Evolutionary conservation across 177 flowering plant species (phyloP), one percentile per base, ranked within the genome.

Genomic region (Telopea speciosissima): DNA sequence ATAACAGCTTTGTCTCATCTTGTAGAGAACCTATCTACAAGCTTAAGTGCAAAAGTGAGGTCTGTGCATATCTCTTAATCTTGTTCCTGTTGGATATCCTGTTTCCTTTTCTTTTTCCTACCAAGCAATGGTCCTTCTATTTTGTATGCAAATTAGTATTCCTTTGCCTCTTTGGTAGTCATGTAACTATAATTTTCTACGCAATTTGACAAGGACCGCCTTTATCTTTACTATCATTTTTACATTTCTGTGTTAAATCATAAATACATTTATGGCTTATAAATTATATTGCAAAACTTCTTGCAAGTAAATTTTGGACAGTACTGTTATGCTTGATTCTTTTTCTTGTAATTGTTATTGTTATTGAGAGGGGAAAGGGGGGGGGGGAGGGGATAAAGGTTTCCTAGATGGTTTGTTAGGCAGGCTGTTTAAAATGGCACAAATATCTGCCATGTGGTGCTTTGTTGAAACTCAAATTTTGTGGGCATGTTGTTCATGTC

Each of bases 1-100:
- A 96, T 79, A 96, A 96, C 89, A 93, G 98, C 83, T 96, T 91
- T 81, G 97, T 89, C 62, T 93, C 98, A 70, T 93, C 99, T 73
- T 93, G 93, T 81, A 82, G 97, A 75, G 99, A 93, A 84, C 91
- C 98, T 70, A 91, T 91, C 69, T 96, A 96, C 86, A 96, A 96
- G 83, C 82, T 96, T 52, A 96, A 96, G 82, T 93, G 98, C 84
- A 90, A 79, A 84, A 92, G 83, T 71, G 93, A 89, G 94, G 96
- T 87, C 19, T 69, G 90, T 80, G 23, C 21, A 66, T 63, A 3
- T 14, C 28, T 44, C 14, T 49, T 12, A 49, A 12, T 3, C 19
- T 49, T 12, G 8, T 11, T 49, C 14, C 19, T 49, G 54, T 10
- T 16, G 1, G 16, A 49, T 49, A 49, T 49, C 13, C 54, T 49